Base-by-base conservation (phyloP, 257 asterid genomes). In the Solanum lignicaule region DNA sequence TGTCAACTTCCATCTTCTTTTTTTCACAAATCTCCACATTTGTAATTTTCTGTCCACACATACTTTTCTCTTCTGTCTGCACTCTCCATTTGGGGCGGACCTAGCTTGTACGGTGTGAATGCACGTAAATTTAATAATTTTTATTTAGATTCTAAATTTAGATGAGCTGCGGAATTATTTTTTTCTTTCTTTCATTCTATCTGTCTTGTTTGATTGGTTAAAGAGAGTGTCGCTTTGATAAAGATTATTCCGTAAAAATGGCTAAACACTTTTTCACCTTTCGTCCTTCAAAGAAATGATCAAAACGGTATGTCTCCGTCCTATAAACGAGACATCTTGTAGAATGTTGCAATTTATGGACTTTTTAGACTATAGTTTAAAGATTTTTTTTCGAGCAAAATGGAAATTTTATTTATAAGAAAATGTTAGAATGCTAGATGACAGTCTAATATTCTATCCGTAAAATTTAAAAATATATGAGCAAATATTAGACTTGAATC, bases 231-330 rank as follows among this genome's bases (percentile, higher is more conserved):
- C 25, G 2, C 0, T 20, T 58, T 21, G 5, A 8, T 58, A 21
- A 21, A 1, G 0, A n/a, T 1, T 58, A 0, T 58, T 58, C 11
- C 5, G 2, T 7, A 58, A 20, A 3, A 0, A 55, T 7, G 0
- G 4, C 5, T 7, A 58, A 58, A 20, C 2, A 58, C 27, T 58
- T 58, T 1, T 58, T 58, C 11, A 52, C n/a, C 27, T 0, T 58
- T 58, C 5, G 0, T 1, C n/a, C 10, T 55, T 55, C 9, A 55
- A 55, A 55, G 65, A 20, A 18, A 20, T 55, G n/a, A 2, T 55
- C 65, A 55, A 0, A 55, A 55, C 4, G 0, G 2, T 55, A 55
- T 55, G 23, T 52, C 4, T 52, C n/a, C 0, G 9, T 52, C 1
- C 9, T 52, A 52, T 52, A 52, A 52, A 52, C 1, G 9, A 52